These are phyloP conservation scores for Plasmodium inui DNA, from an alignment of 169 alveolate species.

Conservation along the genomic window DNA sequence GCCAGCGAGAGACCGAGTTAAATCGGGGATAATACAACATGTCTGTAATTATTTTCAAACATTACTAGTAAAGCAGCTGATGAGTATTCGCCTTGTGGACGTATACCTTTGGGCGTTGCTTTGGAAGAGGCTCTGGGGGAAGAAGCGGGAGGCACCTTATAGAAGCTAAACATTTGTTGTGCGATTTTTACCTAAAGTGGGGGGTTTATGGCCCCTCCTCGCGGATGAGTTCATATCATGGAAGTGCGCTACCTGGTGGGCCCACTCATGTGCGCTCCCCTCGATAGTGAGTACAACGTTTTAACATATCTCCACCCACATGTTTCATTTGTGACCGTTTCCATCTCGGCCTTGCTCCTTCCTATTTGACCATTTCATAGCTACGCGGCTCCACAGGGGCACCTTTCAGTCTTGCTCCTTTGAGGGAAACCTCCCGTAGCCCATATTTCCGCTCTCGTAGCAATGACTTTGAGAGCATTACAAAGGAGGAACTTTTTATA, in stretches of 20 bases:
- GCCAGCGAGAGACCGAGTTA: not conserved
- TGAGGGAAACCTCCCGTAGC: not conserved
- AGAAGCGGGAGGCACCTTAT: not conserved
- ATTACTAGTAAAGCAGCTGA: not conserved
- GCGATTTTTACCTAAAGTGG: not conserved
- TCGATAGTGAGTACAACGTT: not conserved
- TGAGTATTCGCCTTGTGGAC: not conserved
- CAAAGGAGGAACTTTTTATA: not conserved
- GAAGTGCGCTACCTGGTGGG: not conserved
- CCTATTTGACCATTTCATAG: not conserved
- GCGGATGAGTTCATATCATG: not conserved
- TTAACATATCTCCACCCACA: not conserved
- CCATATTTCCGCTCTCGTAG: not conserved
- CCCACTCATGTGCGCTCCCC: not conserved
- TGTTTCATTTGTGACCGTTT: not conserved
- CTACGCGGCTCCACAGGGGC: not conserved
- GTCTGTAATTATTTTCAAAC: too few species aligned
- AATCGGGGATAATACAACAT: not conserved
- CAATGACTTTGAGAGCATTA: not conserved
- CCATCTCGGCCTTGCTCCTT: not conserved
- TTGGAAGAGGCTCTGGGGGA: not conserved
- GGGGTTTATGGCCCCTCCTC: not conserved
- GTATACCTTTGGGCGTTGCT: not conserved
- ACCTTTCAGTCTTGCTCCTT: not conserved
- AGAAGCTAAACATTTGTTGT: not conserved